These are phyloP conservation scores for Globisporangium irregulare DNA, from an alignment of 352 stramenopile species.

Conservation along the genomic window DNA sequence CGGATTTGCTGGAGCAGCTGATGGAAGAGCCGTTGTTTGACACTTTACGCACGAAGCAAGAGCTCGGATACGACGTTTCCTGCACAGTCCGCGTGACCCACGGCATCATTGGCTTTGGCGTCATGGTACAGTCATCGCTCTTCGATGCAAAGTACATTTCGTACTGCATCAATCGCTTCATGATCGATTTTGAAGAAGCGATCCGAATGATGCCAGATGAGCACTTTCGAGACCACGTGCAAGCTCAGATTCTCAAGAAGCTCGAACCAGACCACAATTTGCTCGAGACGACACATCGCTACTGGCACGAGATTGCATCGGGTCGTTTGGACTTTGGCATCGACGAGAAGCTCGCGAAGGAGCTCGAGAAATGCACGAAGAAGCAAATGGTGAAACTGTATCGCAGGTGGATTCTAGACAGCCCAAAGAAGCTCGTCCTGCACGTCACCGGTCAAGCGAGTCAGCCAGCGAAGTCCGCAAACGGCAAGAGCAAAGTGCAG, in stretches of 20 bases:
- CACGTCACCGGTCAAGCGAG: conserved; percentile 62
- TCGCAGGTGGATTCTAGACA: conserved; percentile 56
- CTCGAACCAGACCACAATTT: conserved; percentile 80
- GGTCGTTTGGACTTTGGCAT: conserved; percentile 73
- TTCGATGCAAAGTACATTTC: conserved; percentile 66
- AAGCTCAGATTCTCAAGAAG: conserved; percentile 78
- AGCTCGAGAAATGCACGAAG: conserved; percentile 70
- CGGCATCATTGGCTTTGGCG: conserved; percentile 77
- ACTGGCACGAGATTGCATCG: conserved; percentile 81
- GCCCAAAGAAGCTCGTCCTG: conserved; percentile 61
- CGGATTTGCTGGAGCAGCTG: conserved; percentile 81
- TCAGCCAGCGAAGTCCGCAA: conserved; percentile 31
- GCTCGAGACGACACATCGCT: conserved; percentile 68
- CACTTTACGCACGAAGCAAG: conserved; percentile 83
- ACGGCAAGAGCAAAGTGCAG: conserved; percentile 29
- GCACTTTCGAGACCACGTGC: conserved; percentile 76
- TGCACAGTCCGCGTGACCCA: conserved; percentile 81
- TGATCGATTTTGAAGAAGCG: conserved; percentile 74
- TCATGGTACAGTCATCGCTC: conserved; percentile 81
- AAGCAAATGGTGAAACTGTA: conserved; percentile 60
- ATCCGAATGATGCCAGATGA: conserved; percentile 67
- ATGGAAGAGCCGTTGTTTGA: conserved; percentile 91
- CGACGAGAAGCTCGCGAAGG: conserved; percentile 62
- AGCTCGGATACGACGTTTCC: conserved; percentile 89
- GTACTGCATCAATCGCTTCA: conserved; percentile 64